These are phyloP conservation scores for Medicago arabica DNA, from an alignment of 306 rosid genomes.

Conservation along the genomic window DNA sequence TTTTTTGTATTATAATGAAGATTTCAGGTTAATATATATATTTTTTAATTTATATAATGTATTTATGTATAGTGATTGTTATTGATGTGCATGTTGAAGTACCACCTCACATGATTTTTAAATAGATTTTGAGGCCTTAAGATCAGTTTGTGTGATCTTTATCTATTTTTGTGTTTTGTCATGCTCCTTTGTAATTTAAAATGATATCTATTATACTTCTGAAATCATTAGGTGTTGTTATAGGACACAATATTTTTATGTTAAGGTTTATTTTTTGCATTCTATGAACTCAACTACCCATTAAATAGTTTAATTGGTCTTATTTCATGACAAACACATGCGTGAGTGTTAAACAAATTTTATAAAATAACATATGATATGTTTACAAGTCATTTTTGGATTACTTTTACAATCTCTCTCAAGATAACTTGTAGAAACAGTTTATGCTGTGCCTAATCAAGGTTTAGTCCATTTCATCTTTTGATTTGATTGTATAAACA, in stretches of 20 bases:
- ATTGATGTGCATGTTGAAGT: constrained; percentile 45
- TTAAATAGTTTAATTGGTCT: background rate
- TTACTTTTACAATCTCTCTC: too few relatives aligned
- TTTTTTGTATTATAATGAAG: constrained; percentile 63
- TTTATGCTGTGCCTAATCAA: background rate
- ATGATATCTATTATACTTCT: constrained; percentile 16
- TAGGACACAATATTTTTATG: background rate
- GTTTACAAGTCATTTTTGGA: too few relatives aligned
- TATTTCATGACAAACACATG: background rate
- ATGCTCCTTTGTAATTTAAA: constrained; percentile 38
- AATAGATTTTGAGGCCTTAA: constrained; percentile 36
- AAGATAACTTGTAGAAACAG: background rate
- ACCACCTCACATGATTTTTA: constrained; percentile 39
- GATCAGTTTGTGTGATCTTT: constrained; percentile 40
- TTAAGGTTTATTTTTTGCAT: background rate
- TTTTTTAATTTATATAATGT: background rate
- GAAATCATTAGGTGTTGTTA: constrained; percentile 5
- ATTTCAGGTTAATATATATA: constrained; percentile 19
- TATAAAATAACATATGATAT: too few relatives aligned
- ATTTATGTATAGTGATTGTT: constrained; percentile 56
- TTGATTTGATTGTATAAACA: background rate
- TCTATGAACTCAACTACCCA: constrained; percentile 13
- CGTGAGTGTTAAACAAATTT: background rate
- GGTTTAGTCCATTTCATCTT: background rate
- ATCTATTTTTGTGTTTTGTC: constrained; percentile 24